Evolutionary conservation across 2,329 filamentous ascomycete species (phyloP).

Genomic region (Leptodontidium sp.): DNA sequence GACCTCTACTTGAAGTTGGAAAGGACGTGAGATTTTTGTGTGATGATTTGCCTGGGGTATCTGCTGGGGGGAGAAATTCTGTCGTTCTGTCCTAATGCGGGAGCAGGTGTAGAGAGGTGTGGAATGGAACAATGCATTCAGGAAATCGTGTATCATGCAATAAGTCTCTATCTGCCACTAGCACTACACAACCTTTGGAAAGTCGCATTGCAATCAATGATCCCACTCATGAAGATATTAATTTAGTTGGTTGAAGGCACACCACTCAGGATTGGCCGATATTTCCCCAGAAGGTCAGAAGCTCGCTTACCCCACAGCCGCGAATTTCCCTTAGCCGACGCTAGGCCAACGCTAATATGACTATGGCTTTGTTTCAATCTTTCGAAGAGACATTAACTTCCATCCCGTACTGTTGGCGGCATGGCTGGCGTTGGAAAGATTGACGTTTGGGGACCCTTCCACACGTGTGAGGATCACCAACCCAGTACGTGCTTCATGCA

Average conservation of each 20-base stretch:
- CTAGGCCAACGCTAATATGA: background rate
- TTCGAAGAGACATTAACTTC: background rate
- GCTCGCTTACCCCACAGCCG: background rate
- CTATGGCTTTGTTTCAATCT: background rate
- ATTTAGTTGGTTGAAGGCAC: background rate
- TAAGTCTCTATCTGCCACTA: no score
- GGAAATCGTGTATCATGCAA: no score
- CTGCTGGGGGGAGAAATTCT: slow-evolving; percentile 4
- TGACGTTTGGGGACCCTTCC: background rate
- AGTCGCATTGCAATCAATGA: background rate
- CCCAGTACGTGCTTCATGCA: background rate
- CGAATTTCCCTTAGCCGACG: background rate
- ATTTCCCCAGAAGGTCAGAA: background rate
- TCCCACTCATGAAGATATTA: background rate
- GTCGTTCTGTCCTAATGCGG: slow-evolving; percentile 3
- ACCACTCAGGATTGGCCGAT: background rate
- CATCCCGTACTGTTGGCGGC: background rate
- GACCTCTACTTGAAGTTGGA: no score
- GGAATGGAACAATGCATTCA: background rate
- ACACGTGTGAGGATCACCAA: background rate
- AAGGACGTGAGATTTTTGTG: background rate
- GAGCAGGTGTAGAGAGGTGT: slow-evolving; percentile 5
- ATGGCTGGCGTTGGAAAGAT: background rate
- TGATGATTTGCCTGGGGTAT: slow-evolving; percentile 9
- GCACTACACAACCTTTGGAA: background rate